Evolutionary conservation across 2,329 filamentous ascomycete genomes (phyloP), one percentile per base, ranked within the genome.

Genomic region (Aspergillus nomiae): DNA sequence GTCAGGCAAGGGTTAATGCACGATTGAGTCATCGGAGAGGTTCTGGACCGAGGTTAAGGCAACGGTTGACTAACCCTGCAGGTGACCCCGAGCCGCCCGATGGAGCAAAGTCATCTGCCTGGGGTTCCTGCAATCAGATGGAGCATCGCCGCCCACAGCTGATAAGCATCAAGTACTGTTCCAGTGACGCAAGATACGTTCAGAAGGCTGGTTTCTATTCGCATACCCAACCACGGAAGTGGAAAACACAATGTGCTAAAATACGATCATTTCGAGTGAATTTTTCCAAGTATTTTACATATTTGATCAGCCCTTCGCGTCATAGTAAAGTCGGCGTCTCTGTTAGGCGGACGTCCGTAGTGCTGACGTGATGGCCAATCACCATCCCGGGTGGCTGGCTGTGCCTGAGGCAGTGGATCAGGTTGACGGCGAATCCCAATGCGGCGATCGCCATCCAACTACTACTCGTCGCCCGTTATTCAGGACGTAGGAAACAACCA

Each of bases 381-480:
- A 55, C 2, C 16, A 19, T 24, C 7, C 21, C 51, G 51, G n/a
- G 32, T 8, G 19, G 32, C 32, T 4, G 34, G 36, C 51, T 36
- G 51, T 55, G 51, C 51, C 51, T 55, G 51, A 55, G 51, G 51
- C 51, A 55, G 51, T 55, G 51, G 51, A 55, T 55, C 51, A 30
- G 21, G 4, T 36, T 24, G 30, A 55, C 36, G 51, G 32, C 7
- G 26, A 36, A 38, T 55, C 51, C 51, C 3, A 21, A 55, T 38
- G 32, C 51, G 51, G 51, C 24, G 32, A 54, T 55, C 51, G 21
- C 51, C 56, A 50, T 58, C 28, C 54, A 34, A 30, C 41, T 24
- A 50, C n/a, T 34, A 43, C n/a, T 50, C 34, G n/a, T 32, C 26
- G 32, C 34, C 50, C 30, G 28, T 54, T 46, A 30, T 55, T 21